Base-by-base conservation (phyloP, 805 yeast species). In the Scheffersomyces spartinae region DNA sequence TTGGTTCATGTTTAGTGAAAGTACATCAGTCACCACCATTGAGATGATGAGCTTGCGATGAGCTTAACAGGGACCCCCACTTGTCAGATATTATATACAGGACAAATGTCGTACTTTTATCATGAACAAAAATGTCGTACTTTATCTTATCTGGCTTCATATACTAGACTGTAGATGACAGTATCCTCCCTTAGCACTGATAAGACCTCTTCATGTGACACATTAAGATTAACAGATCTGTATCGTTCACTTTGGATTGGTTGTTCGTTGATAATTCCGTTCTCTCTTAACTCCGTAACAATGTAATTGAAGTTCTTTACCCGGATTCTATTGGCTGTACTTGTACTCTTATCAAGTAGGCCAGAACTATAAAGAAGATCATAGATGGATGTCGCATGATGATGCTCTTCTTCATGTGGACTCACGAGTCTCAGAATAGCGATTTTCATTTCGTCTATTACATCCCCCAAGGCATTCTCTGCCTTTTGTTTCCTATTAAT, bases 261-360 rank as follows among this genome's bases (percentile, higher is more conserved):
- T 42, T 82, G 93, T 39, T 72, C 77, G 3, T 72, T 55, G 2
- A 91, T 34, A 5, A 88, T 55, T 0, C 96, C 97, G 22, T 75
- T 72, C 29, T 85, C 95, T 9, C 71, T 70, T 28, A 88, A 55
- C 39, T 84, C 93, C 24, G 64, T 61, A 6, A 85, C 40, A 1
- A 82, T 62, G 27, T 58, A 69, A 18, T 67, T 66, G 37, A 81
- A 68, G 4, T 81, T 75, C 14, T 61, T 58, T 15, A 79, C 58
- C 29, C 88, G 57, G 1, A 73, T 50, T 2, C 59, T 49, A 4
- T 25, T 17, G 5, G 38, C 37, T 36, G 44, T 27, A 41, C 30
- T 11, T 31, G 39, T 21, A 43, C 53, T 13, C 20, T 32, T 17
- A 31, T 30, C 18, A 45, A 40, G 9, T 16, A 32, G 11, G 29